Base-by-base conservation (phyloP, 129 eudicot genomes). In the Sambucus nigra region DNA sequence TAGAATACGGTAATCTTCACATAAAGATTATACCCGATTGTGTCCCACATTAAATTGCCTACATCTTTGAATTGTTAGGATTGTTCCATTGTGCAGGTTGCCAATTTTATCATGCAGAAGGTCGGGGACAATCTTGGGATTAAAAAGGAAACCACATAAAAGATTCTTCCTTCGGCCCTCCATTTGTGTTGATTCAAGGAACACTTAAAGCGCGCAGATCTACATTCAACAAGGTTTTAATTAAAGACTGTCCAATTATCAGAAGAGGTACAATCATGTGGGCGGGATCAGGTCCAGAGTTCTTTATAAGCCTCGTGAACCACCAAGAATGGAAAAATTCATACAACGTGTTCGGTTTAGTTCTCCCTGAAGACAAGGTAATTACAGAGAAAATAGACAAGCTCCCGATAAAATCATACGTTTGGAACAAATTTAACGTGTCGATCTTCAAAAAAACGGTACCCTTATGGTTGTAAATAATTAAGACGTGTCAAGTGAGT, bases 261-360 rank as follows among this genome's bases (percentile, higher is more conserved):
- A 61, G 64, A 57, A 79, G 95, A 73, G 95, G 97, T 45, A 77
- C 97, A 12, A 88, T 89, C 22, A 95, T 95, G 24, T 89, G 95
- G 97, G 72, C 81, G 2, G 95, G 94, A n/a, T 76, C 97, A 0
- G 97, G 97, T 23, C 97, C 97, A 5, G 97, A 89, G 45, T 89
- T 89, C 75, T 89, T 89, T 47, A 78, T 89, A 71, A 89, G 97
- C 73, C 53, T 89, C 35, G 97, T 95, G n/a, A 89, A 89, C 57
- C 97, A 84, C 32, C 53, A 64, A 51, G 97, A 89, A 31, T 89
- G 97, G 97, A 78, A 75, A 57, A 79, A 48, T 20, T 21, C 83
- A 2, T 84, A 81, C 60, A 84, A 93, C 5, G 95, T 89, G 22
- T 89, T 89, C 41, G 95, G 88, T 45, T 68, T 60, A 16, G 94